phyloP scores from a whole-genome alignment of 2,329 filamentous ascomycete species.

The Diatrype stigma region DNA sequence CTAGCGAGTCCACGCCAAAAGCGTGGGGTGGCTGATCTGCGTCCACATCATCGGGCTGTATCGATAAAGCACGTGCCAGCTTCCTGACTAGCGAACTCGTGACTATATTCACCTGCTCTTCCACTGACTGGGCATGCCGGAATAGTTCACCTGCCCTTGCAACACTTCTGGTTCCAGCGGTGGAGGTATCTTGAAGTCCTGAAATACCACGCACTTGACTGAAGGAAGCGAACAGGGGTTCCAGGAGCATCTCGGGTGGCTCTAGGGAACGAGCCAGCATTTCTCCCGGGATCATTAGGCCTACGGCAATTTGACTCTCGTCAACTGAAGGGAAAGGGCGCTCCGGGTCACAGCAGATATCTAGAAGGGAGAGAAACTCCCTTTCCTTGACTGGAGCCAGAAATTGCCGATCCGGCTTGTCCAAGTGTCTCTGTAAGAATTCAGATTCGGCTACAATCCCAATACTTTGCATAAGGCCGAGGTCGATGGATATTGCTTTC shows the following conservation, averaged over 20 bases:
- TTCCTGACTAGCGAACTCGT: slow-evolving; percentile 4
- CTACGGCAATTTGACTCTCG: neutral
- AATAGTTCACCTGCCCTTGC: no score
- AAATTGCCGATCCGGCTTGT: neutral
- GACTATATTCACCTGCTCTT: neutral
- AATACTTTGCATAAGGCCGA: neutral
- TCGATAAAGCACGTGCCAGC: slow-evolving; percentile 10
- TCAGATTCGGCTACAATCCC: neutral
- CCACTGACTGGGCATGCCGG: neutral
- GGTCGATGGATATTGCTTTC: neutral
- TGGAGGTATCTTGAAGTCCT: neutral
- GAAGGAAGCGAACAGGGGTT: neutral
- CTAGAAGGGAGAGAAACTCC: neutral
- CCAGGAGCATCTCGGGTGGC: neutral
- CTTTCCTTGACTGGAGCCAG: neutral
- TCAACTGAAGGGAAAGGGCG: neutral
- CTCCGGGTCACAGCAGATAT: neutral
- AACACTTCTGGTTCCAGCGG: no score
- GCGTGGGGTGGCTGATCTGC: slow-evolving; percentile 13
- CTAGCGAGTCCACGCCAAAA: slow-evolving; percentile 22
- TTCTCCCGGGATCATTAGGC: neutral
- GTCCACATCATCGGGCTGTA: slow-evolving; percentile 14
- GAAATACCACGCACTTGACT: neutral
- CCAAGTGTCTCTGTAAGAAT: neutral
- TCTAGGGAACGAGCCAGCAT: neutral